Evolutionary conservation across 1,139 yeast species (phyloP), one percentile per base, ranked within the genome.

Genomic region (Magnusiomyces sp.): DNA sequence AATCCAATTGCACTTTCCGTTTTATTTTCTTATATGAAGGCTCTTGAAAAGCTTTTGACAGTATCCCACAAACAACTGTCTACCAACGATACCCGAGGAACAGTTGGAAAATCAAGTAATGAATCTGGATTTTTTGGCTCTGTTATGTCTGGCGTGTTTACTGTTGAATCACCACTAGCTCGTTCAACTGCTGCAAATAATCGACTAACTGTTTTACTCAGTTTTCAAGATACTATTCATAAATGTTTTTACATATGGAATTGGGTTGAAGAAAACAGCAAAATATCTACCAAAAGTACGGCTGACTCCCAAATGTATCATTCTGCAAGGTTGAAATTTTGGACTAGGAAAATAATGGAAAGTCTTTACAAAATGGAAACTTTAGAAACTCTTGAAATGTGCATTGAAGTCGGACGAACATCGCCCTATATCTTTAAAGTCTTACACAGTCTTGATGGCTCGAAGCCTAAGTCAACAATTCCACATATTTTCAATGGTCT

Each of bases 91-190:
- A 38, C 42, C 31, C 27, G 37, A 27, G 27, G 43, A 13, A 19
- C 29, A 2, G 17, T 19, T 5, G 46, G 45, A 40, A 34, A 45
- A 33, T 14, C 54, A 19, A 19, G 58, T 29, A 72, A 70, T 13
- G 76, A 74, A 23, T 61, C 74, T 5, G 83, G 85, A 0, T 83
- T 85, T 61, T 76, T 85, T 55, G 88, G 88, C 0, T 79, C 78
- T 52, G 90, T 86, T 11, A 83, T 84, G 46, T 89, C 86, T 56
- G 95, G 95, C 2, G 96, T 89, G 0, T 87, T 90, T 61, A 84
- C 81, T 53, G 79, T 84, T 10, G 97, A 89, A 57, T 74, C 86
- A 0, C 84, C 89, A 0, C 72, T 74, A 5, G 74, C 75, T 5
- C 70, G 79, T 46, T 71, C 78, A 1, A 77, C 76, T 23, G 79